Base-by-base conservation (phyloP, 73 alveolate species). In the Paramecium primaurelia region DNA sequence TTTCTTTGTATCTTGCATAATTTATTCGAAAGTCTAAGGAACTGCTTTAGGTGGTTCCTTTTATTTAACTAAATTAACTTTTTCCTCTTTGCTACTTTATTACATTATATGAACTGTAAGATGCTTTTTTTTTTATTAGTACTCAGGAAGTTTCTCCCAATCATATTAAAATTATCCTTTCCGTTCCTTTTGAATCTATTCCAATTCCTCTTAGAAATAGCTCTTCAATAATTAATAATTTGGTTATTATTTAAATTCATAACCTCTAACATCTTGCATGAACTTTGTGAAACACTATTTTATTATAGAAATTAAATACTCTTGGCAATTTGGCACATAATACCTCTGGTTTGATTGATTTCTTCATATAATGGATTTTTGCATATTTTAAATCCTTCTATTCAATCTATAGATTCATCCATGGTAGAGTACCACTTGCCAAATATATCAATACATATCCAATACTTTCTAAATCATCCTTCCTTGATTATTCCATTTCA, bases 381-480 rank as follows among this genome's bases (percentile, higher is more conserved):
- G 94, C 94, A 71, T 92, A 85, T 42, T 51, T 83, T 25, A 92
- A 59, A 40, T 93, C 93, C 47, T 86, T 94, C 26, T 89, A 69
- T 60, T 89, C 93, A 28, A 92, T 93, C 38, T 88, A 73, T 2
- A 93, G 22, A 84, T 93, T 93, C 93, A 86, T 77, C 97, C 97
- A 94, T n/a, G 97, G 97, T 9, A 94, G 85, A 11, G 87, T 49
- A 1, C 97, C 97, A 69, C 84, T 94, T 16, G 94, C 75, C 45
- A 94, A 88, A 77, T 96, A 96, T 34, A 96, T 64, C 25, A 96
- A 92, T 49, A 96, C 96, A 83, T 88, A 92, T 1, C 96, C 97
- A 22, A 96, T 86, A 40, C 96, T 89, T 80, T 96, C 98, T 64
- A 96, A 75, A 77, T 96, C 98, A 84, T 96, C 98, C 42, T 97